Conservation (phyloP, 1,284 basidiomycete genomes). For the Leccinum holopus region DNA sequence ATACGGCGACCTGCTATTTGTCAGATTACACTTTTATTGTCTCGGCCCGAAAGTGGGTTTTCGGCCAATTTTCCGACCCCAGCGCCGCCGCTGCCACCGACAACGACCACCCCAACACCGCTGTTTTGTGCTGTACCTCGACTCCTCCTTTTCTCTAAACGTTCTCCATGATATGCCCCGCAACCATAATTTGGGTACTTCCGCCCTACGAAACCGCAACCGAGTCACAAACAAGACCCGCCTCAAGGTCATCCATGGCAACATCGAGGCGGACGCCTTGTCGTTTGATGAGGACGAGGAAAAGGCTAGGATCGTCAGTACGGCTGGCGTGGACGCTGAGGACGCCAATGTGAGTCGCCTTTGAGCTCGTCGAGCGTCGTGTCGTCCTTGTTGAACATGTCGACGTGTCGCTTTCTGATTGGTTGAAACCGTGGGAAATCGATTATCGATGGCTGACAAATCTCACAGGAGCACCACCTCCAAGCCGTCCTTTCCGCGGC, state of each 20-base stretch:
- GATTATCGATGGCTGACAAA: slow-evolving; percentile 68
- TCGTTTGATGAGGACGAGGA: slow-evolving; percentile 82
- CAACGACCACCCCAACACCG: slow-evolving; percentile 29
- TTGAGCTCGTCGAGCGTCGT: slow-evolving; percentile 36
- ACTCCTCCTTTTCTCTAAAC: slow-evolving; percentile 25
- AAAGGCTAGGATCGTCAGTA: slow-evolving; percentile 63
- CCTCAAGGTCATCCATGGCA: slow-evolving; percentile 76
- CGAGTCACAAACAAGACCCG: slow-evolving; percentile 90
- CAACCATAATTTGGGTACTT: slow-evolving; percentile 67
- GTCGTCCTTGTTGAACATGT: slow-evolving; percentile 44
- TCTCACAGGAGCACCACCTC: slow-evolving; percentile 83
- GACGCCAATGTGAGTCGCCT: slow-evolving; percentile 78
- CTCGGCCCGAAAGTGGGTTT: slow-evolving; percentile 39
- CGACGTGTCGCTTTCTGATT: slow-evolving; percentile 49
- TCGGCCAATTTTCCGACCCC: slow-evolving; percentile 41
- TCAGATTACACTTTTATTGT: slow-evolving; percentile 36
- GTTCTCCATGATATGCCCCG: slow-evolving; percentile 78
- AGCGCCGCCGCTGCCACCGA: slow-evolving; percentile 40
- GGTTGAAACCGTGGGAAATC: slow-evolving; percentile 44
- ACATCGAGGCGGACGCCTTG: slow-evolving; percentile 79
- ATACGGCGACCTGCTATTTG: slow-evolving; percentile 32
- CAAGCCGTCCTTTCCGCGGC: slow-evolving; percentile 81
- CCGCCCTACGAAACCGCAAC: slow-evolving; percentile 78
- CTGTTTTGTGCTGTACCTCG: slow-evolving; percentile 14
- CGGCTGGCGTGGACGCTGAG: slow-evolving; percentile 79